Evolutionary conservation across 2,329 filamentous ascomycete genomes (phyloP).

Genomic region (Mycogone perniciosa): DNA sequence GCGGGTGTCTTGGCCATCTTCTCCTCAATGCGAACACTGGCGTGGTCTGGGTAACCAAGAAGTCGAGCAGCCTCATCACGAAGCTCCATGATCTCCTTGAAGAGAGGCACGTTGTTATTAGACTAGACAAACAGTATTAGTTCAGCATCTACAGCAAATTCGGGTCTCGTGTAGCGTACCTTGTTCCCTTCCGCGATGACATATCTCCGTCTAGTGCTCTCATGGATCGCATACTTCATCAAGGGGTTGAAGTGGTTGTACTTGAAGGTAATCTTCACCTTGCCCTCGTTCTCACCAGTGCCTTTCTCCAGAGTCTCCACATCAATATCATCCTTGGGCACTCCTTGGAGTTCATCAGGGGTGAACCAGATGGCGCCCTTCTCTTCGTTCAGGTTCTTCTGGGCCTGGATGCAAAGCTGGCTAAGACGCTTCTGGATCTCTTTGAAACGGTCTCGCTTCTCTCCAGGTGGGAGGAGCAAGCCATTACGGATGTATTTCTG

Average conservation of each 20-base stretch:
- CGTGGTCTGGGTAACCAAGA: conserved; percentile 71
- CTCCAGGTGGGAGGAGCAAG: conserved; percentile 61
- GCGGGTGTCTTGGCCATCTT: conserved; percentile 79
- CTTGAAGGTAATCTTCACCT: conserved; percentile 72
- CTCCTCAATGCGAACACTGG: conserved; percentile 67
- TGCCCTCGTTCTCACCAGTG: conserved; percentile 63
- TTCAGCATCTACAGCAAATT: not conserved
- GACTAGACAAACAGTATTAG: conserved; percentile 32
- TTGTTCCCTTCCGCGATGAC: conserved; percentile 77
- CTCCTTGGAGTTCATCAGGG: conserved; percentile 64
- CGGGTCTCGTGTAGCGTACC: conserved; percentile 27
- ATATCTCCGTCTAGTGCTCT: conserved; percentile 61
- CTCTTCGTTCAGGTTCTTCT: conserved; percentile 79
- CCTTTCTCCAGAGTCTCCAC: conserved; percentile 63
- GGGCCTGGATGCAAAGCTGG: conserved; percentile 66
- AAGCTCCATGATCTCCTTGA: conserved; percentile 67
- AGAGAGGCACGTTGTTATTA: conserved; percentile 65
- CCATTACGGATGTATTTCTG: conserved; percentile 74
- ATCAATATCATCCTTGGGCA: conserved; percentile 63
- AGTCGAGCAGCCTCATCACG: conserved; percentile 73
- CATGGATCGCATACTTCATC: conserved; percentile 68
- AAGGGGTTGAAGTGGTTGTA: conserved; percentile 76
- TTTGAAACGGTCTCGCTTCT: conserved; percentile 73
- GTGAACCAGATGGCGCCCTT: conserved; percentile 77
- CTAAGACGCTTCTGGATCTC: conserved; percentile 77